Conservation (phyloP, 208 protist species). For the Trypanosoma boissoni region DNA sequence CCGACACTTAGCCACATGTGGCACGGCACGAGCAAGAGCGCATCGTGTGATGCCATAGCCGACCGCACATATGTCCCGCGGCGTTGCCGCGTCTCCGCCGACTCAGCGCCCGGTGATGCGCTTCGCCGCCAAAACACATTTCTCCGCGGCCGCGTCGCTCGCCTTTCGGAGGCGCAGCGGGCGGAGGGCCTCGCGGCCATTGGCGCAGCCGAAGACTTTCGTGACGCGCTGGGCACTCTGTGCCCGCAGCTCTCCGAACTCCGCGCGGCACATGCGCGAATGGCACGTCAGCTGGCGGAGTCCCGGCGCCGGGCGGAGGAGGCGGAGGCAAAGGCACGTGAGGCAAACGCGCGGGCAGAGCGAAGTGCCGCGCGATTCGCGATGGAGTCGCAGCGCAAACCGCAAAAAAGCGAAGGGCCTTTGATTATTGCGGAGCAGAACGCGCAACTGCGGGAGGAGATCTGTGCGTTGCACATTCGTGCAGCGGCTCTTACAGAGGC, state of each 20-base stretch:
- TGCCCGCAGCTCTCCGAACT: background rate
- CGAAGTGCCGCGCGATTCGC: background rate
- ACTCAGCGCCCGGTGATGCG: conserved; percentile 5
- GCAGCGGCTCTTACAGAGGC: background rate
- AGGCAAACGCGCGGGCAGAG: no score
- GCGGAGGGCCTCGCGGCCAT: background rate
- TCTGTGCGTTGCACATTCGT: no score
- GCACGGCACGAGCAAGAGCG: no score
- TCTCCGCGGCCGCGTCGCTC: background rate
- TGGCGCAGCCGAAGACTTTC: background rate
- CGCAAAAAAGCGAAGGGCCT: no score
- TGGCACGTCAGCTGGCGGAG: background rate
- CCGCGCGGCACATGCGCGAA: no score
- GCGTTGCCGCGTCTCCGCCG: no score
- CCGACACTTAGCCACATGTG: no score
- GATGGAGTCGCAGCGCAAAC: background rate
- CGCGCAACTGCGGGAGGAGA: background rate
- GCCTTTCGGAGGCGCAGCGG: background rate
- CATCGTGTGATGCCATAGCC: no score
- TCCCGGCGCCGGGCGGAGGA: background rate
- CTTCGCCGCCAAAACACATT: background rate
- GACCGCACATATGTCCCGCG: no score
- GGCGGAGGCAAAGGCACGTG: background rate
- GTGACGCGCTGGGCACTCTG: background rate
- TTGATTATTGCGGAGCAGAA: background rate